phyloP scores from a whole-genome alignment of 345 rosid genomes.

The Camelina hispida region DNA sequence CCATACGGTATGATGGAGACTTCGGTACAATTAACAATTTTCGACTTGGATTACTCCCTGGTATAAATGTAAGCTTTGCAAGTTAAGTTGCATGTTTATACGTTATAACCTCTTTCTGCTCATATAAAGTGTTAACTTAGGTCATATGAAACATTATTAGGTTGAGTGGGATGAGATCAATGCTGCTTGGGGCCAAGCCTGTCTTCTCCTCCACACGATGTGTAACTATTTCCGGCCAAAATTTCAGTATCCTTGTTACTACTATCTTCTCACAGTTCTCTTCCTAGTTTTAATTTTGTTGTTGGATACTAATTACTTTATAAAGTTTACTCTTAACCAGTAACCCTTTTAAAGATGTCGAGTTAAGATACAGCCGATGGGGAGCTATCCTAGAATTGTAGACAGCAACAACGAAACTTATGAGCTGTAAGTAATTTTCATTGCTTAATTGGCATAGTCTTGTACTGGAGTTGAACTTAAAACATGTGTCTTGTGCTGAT shows the following conservation, averaged over 20 bases:
- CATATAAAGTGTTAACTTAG: background rate
- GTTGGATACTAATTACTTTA: slow-evolving; percentile 9
- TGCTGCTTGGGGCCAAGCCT: slow-evolving; percentile 99
- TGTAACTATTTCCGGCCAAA: slow-evolving; percentile 90
- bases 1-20: slow-evolving; percentile 92
- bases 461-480: background rate
- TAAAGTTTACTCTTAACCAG: slow-evolving; percentile 51
- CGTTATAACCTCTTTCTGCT: slow-evolving; percentile 1
- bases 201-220: slow-evolving; percentile 98
- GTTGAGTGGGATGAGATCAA: slow-evolving; percentile 99
- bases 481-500: slow-evolving; percentile 11
- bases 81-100: slow-evolving; percentile 10
- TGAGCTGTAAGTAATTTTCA: slow-evolving; percentile 45
- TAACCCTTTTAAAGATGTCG: slow-evolving; percentile 58
- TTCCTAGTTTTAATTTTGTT: too few relatives aligned
- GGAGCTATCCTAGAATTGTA: slow-evolving; percentile 94
- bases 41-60: slow-evolving; percentile 95
- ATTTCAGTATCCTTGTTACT: slow-evolving; percentile 80
- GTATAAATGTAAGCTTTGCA: slow-evolving; percentile 64
- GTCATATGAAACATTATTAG: slow-evolving; percentile 50
- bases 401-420: slow-evolving; percentile 55
- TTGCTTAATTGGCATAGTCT: slow-evolving; percentile 4
- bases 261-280: background rate
- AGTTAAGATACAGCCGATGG: slow-evolving; percentile 94
- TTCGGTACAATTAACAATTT: slow-evolving; percentile 98